Base-by-base conservation (phyloP, 495 filamentous ascomycete species). In the Astrocystis sublimbata region DNA sequence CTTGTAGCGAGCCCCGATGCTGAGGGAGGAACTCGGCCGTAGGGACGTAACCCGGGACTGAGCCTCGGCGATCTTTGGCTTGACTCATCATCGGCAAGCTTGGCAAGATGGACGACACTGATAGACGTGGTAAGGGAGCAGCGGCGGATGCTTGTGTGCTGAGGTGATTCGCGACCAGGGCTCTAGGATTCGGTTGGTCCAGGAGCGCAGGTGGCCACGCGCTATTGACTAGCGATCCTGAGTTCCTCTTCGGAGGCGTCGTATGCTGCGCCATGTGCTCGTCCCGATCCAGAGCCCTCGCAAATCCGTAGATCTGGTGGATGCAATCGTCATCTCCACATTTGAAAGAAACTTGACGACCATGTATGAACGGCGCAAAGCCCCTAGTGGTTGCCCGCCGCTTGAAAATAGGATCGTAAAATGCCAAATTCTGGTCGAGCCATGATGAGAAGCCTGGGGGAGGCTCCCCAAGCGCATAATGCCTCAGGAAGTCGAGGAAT, bases 281-380 rank as follows among this genome's bases (percentile, higher is more conserved):
- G 61, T 80, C 78, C 47, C 78, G 75, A 43, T 81, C 78, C 49
- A 78, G 74, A 17, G 68, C 71, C 43, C 75, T 74, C 30, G 71
- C 68, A 53, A 79, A 82, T 36, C 79, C 79, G 60, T 81, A 82
- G 26, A 82, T 78, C 69, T 80, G 81, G 65, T 81, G 77, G 66
- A 79, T 68, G 65, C 79, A 82, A 41, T 74, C 73, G 50, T 81
- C 79, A 61, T 82, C 72, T 74, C 73, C 76, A 66, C 79, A 82
- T 65, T 81, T 81, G 69, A 78, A 76, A 24, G 78, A 80, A 58
- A 73, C 73, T 24, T 76, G 73, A 49, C 55, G 68, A 36, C 72
- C 73, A 28, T 72, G 75, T 45, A 69, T 71, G 19, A 76, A 62
- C 19, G 75, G 75, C 56, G 78, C 64, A 50, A 76, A 75, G 47